Evolutionary conservation across 2,329 filamentous ascomycete genomes (phyloP).

Genomic region (Phoma sp.): DNA sequence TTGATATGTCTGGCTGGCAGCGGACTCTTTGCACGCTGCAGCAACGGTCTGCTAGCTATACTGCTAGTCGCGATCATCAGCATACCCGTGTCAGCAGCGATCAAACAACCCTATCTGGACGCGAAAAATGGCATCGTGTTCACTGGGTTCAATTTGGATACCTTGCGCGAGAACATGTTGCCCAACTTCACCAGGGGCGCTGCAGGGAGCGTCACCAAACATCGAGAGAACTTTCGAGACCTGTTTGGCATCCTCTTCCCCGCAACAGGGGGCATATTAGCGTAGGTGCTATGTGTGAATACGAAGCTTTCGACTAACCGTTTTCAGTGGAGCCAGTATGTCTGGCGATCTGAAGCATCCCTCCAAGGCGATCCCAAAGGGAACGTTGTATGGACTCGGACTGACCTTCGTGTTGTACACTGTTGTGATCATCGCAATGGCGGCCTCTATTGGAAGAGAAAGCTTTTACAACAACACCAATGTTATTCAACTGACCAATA

Average conservation of each 20-base stretch:
- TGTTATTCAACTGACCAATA: conserved; percentile 79
- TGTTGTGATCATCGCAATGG: conserved; percentile 78
- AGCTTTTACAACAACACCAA: conserved; percentile 79
- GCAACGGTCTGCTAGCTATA: conserved; percentile 75
- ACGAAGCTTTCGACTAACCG: conserved; percentile 45
- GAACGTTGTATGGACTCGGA: conserved; percentile 78
- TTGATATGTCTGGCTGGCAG: conserved; percentile 80
- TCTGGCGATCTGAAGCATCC: conserved; percentile 84
- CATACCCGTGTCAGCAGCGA: conserved; percentile 78
- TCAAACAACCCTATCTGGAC: conserved; percentile 71
- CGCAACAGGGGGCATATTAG: conserved; percentile 66
- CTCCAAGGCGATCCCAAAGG: conserved; percentile 82
- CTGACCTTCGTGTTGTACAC: conserved; percentile 80
- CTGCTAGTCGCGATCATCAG: conserved; percentile 77
- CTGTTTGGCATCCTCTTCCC: conserved; percentile 88
- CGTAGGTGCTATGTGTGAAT: conserved; percentile 46
- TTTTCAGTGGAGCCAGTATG: conserved; percentile 77
- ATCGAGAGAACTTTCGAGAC: conserved; percentile 75
- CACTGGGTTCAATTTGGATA: conserved; percentile 75
- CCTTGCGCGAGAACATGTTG: conserved; percentile 75
- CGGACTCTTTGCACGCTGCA: conserved; percentile 78
- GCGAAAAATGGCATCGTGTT: conserved; percentile 71
- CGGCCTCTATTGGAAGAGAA: conserved; percentile 73
- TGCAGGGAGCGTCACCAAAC: conserved; percentile 66
- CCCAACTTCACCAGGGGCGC: conserved; percentile 69